Conservation (phyloP, 2,329 filamentous ascomycete species). For the Arthrobotrys conoides region DNA sequence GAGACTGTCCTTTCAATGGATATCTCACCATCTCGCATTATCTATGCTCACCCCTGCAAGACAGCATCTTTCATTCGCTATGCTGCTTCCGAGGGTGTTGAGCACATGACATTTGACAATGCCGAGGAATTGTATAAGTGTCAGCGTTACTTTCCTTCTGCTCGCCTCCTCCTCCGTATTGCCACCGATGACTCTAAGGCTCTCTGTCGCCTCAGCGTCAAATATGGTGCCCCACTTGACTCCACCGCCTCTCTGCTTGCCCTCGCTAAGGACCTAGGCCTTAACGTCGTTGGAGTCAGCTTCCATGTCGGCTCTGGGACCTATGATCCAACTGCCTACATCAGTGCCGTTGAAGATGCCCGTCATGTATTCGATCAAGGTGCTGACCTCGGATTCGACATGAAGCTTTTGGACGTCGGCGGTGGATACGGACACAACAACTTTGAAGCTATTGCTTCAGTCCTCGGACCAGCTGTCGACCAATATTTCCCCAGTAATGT, state of each 20-base stretch:
- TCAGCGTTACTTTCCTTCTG: slow-evolving; percentile 88
- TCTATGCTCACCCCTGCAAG: slow-evolving; percentile 99
- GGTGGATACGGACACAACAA: slow-evolving; percentile 92
- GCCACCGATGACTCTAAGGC: slow-evolving; percentile 95
- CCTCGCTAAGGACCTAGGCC: slow-evolving; percentile 82
- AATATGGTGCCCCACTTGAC: slow-evolving; percentile 94
- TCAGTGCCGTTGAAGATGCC: slow-evolving; percentile 91
- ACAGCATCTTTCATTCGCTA: slow-evolving; percentile 97
- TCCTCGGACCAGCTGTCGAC: slow-evolving; percentile 84
- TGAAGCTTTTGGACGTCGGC: slow-evolving; percentile 92
- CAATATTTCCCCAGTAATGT: slow-evolving; percentile 87
- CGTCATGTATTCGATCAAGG: slow-evolving; percentile 90
- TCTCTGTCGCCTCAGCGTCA: slow-evolving; percentile 94
- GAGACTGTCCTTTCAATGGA: slow-evolving; percentile 88
- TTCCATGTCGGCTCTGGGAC: slow-evolving; percentile 98
- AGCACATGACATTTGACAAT: slow-evolving; percentile 99
- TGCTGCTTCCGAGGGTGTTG: slow-evolving; percentile 85
- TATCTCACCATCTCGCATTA: slow-evolving; percentile 89
- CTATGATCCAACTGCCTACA: slow-evolving; percentile 90
- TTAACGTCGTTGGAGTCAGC: slow-evolving; percentile 95
- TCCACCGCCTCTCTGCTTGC: slow-evolving; percentile 81
- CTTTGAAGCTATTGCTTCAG: slow-evolving; percentile 89
- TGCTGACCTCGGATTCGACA: slow-evolving; percentile 79
- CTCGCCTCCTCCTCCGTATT: slow-evolving; percentile 94
- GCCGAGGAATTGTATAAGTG: slow-evolving; percentile 98